Evolutionary conservation across 768 basidiomycete genomes (phyloP).

Genomic region (Wakefieldia striispora): DNA sequence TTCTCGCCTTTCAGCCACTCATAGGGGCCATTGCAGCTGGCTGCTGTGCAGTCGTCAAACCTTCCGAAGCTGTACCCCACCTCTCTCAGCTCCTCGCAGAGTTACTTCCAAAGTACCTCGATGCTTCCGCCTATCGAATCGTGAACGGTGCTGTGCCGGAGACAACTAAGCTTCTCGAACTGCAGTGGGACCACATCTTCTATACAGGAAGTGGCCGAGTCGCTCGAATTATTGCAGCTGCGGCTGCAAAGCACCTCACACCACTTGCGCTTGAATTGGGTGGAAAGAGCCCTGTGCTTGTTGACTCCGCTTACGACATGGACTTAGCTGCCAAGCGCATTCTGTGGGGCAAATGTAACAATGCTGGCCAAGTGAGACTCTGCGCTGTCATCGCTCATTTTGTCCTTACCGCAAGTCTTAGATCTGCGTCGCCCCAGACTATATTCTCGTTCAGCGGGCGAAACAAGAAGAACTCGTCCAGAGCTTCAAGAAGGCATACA

Average conservation of each 20-base stretch:
- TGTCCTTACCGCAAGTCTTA: conserved; percentile 3
- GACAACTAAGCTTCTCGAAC: conserved; percentile 31
- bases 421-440: conserved; percentile 46
- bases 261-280: conserved; percentile 33
- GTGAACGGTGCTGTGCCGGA: conserved; percentile 48
- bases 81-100: conserved; percentile 49
- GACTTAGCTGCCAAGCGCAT: conserved; percentile 60
- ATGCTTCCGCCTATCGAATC: conserved; percentile 48
- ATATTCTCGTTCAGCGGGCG: conserved; percentile 40
- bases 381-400: not conserved
- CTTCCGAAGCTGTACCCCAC: conserved; percentile 55
- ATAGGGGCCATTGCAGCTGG: conserved; percentile 76
- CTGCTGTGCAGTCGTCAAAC: conserved; percentile 64
- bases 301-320: conserved; percentile 43
- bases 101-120: conserved; percentile 56
- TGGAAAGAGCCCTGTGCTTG: conserved; percentile 46
- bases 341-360: conserved; percentile 63
- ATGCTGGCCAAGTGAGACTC: conserved; percentile 56
- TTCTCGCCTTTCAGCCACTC: conserved; percentile 54
- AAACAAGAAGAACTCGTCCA: conserved; percentile 47
- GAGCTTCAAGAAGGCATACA: conserved; percentile 42
- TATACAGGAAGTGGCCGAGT: conserved; percentile 37
- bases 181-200: conserved; percentile 36
- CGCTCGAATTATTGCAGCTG: conserved; percentile 23
- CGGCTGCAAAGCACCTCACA: conserved; percentile 33